phyloP scores from a whole-genome alignment of 164 flowering plant species.

The Chimonanthus salicifolius region DNA sequence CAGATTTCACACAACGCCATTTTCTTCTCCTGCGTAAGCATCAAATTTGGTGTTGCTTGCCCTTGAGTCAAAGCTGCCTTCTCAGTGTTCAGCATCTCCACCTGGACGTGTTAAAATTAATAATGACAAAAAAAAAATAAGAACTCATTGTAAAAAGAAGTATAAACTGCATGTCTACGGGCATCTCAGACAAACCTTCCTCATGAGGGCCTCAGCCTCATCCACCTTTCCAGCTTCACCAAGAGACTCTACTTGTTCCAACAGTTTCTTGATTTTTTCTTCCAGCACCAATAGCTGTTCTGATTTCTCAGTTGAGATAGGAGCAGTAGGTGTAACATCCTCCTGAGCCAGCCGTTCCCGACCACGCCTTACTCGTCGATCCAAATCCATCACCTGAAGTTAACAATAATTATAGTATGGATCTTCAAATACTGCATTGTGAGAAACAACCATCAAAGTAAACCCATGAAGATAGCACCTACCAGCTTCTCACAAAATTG shows the following conservation, averaged over 20 bases:
- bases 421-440: neutral
- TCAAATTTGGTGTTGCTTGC: constrained; percentile 33
- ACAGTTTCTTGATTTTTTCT: constrained; percentile 88
- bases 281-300: constrained; percentile 83
- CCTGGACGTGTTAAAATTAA: constrained; percentile 38
- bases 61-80: constrained; percentile 60
- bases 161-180: neutral
- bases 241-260: constrained; percentile 93
- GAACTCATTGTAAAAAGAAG: neutral
- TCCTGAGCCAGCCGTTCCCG: constrained; percentile 90
- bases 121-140: neutral
- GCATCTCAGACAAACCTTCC: constrained; percentile 49
- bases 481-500: constrained; percentile 95
- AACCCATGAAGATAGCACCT: constrained; percentile 16
- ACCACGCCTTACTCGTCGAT: constrained; percentile 91
- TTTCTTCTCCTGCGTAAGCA: constrained; percentile 90
- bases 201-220: constrained; percentile 99
- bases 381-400: constrained; percentile 82
- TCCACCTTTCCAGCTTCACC: constrained; percentile 99
- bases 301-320: constrained; percentile 70
- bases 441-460: neutral
- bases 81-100: constrained; percentile 75
- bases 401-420: neutral
- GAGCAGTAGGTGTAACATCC: constrained; percentile 67
- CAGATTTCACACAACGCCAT: constrained; percentile 96